Evolutionary conservation across 2,329 filamentous ascomycete species (phyloP), one percentile per base, ranked within the genome.

Genomic region (Aspergillus nomiae): DNA sequence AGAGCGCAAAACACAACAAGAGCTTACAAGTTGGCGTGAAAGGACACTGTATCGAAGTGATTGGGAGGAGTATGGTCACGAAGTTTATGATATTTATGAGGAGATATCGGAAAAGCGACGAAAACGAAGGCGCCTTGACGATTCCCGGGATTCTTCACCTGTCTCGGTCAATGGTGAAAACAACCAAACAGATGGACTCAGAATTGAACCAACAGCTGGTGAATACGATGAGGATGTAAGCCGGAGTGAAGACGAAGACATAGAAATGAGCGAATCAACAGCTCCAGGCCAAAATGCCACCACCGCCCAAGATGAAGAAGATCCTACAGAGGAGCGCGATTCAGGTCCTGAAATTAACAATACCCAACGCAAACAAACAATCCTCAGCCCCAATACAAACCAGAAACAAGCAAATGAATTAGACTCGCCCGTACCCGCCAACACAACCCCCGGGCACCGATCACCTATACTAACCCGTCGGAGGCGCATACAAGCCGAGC

Each of bases 41-140:
- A 76, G 73, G 56, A 75, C 78, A 1, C 69, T 82, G 2, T 85
- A 83, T 58, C 78, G 76, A 53, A 76, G 80, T 21, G 77, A 82
- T 36, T 87, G 85, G 85, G 84, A 87, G 67, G 73, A 74, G n/a
- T 76, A 75, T 60, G 75, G 75, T 1, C 65, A 70, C 41, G 71
- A 71, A 9, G 61, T 69, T 2, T 56, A 69, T 12, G 67, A 76
- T 24, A 53, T 77, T 7, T 67, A 75, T 19, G 70, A 75, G 11
- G 71, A 75, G 2, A 60, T 79, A 53, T 63, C 62, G 26, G 66
- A 69, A 50, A 74, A 75, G 62, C 70, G 68, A 32, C 70, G 63
- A 24, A 80, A 79, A 63, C 69, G 71, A 59, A 70, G 73, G 24
- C 71, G 71, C n/a, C 28, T 73, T n/a, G 58, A 48, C 45, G 24